phyloP scores from a whole-genome alignment of 495 filamentous ascomycete species.

The Tuber indicum region DNA sequence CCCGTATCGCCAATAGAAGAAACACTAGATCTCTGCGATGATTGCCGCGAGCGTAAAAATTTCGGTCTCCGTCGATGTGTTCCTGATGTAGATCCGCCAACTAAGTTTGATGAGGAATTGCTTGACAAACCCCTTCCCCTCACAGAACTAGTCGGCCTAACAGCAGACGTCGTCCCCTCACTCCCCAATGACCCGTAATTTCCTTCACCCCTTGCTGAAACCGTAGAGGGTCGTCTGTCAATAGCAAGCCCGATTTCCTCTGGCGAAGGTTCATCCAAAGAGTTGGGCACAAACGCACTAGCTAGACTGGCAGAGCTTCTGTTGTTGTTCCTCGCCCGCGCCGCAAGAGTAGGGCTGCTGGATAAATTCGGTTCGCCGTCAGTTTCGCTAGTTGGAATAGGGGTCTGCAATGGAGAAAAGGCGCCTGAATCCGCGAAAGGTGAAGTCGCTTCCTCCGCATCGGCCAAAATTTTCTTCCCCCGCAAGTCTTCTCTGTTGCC shows the following conservation, averaged over 20 bases:
- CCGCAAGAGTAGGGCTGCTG: slow-evolving; percentile 30
- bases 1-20: slow-evolving; percentile 34
- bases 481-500: slow-evolving; percentile 13
- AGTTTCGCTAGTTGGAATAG: slow-evolving; percentile 14
- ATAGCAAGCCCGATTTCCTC: slow-evolving; percentile 36
- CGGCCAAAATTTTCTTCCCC: slow-evolving; percentile 6
- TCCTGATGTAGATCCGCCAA: neutral
- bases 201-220: slow-evolving; percentile 23
- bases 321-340: slow-evolving; percentile 15
- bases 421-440: neutral
- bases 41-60: slow-evolving; percentile 33
- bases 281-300: slow-evolving; percentile 16
- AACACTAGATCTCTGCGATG: slow-evolving; percentile 33
- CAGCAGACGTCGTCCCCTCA: slow-evolving; percentile 2
- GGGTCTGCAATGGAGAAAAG: slow-evolving; percentile 15
- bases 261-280: slow-evolving; percentile 8
- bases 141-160: slow-evolving; percentile 18
- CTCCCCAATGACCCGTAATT: slow-evolving; percentile 8
- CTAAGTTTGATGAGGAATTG: slow-evolving; percentile 25
- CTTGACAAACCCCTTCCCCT: slow-evolving; percentile 14
- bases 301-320: slow-evolving; percentile 21
- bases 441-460: neutral
- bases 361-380: slow-evolving; percentile 18
- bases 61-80: slow-evolving; percentile 29
- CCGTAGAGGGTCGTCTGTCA: slow-evolving; percentile 32